A percentile compares a stretch with the other conserved stretches of the same genome.
Evolutionary conservation across 2,329 filamentous ascomycete genomes (phyloP).

Genomic region (Trichoderma sp.): DNA sequence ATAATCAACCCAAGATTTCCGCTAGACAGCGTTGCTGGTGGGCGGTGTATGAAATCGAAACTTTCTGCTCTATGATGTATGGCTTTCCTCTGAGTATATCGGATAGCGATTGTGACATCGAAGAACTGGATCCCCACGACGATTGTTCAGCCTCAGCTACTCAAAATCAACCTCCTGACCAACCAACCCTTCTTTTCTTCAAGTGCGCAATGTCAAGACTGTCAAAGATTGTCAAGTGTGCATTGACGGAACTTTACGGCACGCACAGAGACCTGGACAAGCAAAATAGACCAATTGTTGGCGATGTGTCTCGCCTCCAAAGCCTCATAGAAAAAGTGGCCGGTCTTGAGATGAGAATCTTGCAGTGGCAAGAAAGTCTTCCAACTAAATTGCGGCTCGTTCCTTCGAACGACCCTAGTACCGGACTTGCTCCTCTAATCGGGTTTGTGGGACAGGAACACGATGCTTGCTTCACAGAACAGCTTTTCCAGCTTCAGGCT

Average conservation of each 20-base stretch:
- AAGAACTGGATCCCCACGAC: neutral
- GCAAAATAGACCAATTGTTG: neutral
- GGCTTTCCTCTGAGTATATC: neutral
- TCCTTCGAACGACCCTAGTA: neutral
- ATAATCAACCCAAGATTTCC: neutral
- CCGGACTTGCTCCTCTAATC: too few relatives aligned
- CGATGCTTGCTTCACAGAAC: neutral
- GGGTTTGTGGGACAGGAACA: too few relatives aligned
- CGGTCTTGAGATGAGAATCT: neutral
- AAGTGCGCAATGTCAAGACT: neutral
- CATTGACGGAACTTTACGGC: neutral
- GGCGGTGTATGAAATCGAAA: neutral
- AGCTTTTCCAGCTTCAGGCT: neutral
- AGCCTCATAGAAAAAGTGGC: neutral
- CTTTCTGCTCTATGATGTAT: neutral
- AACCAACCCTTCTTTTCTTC: neutral
- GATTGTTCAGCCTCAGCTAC: neutral
- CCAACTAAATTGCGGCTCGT: neutral
- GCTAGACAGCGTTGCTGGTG: neutral
- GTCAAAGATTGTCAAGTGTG: neutral
- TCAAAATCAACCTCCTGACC: neutral
- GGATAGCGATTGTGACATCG: neutral
- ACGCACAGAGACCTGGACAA: neutral
- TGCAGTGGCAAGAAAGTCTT: neutral
- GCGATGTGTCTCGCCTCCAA: neutral